Conservation (phyloP, 2,329 filamentous ascomycete genomes). For the Metarhizium robertsii region DNA sequence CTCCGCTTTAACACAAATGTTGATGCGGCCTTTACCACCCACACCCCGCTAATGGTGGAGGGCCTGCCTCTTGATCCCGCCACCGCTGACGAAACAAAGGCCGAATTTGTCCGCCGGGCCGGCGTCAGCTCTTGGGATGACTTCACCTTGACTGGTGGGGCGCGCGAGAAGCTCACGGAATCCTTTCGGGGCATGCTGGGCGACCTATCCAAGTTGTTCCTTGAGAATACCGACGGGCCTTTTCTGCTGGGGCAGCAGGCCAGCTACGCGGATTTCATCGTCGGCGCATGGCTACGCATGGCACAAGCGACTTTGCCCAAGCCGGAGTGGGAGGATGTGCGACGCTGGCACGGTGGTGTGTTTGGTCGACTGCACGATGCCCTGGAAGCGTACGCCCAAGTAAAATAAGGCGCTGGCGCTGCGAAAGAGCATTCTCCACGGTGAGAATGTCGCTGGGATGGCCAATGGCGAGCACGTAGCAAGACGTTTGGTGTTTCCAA, state of each 20-base stretch:
- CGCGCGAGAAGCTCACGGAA: slow-evolving; percentile 24
- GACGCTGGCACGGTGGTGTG: slow-evolving; percentile 38
- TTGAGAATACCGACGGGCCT: slow-evolving; percentile 28
- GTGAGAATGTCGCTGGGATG: too few species aligned
- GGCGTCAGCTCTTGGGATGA: slow-evolving; percentile 35
- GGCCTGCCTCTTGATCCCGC: slow-evolving; percentile 41
- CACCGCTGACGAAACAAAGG: slow-evolving; percentile 32
- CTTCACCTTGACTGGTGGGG: slow-evolving; percentile 27
- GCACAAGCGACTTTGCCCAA: slow-evolving; percentile 26
- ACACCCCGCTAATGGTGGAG: slow-evolving; percentile 29
- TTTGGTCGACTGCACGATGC: slow-evolving; percentile 42
- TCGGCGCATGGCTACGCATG: slow-evolving; percentile 48
- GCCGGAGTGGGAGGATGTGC: slow-evolving; percentile 37
- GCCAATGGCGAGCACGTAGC: too few species aligned
- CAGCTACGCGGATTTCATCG: slow-evolving; percentile 46
- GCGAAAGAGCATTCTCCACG: too few species aligned
- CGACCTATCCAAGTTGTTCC: slow-evolving; percentile 31
- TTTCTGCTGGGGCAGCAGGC: slow-evolving; percentile 36
- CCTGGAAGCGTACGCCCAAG: slow-evolving; percentile 25
- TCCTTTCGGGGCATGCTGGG: slow-evolving; percentile 32
- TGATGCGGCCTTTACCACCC: slow-evolving; percentile 42
- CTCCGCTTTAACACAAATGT: slow-evolving; percentile 41
- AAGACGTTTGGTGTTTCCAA: too few species aligned
- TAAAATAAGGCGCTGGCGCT: not conserved
- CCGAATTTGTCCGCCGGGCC: slow-evolving; percentile 38